phyloP scores from a whole-genome alignment of 495 filamentous ascomycete genomes.

The Penicillium cataractarum region DNA sequence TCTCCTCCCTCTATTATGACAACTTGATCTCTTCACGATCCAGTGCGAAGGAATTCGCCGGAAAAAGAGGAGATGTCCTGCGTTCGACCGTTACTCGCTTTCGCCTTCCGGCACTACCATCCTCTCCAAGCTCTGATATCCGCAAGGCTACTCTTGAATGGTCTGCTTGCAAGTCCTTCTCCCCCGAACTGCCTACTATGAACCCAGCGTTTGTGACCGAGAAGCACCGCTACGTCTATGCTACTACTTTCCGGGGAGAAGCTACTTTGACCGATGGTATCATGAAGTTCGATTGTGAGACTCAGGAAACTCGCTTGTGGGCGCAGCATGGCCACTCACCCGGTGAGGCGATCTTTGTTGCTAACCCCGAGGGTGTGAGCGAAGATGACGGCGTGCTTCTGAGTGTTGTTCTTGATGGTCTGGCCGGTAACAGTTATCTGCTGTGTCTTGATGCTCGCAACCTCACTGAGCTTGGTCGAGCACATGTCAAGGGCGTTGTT shows the following conservation, averaged over 20 bases:
- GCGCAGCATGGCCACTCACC: constrained; percentile 64
- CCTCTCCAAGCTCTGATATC: constrained; percentile 10
- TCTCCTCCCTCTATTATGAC: constrained; percentile 59
- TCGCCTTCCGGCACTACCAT: constrained; percentile 45
- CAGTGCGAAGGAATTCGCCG: constrained; percentile 30
- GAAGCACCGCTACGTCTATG: constrained; percentile 68
- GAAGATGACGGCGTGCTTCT: constrained; percentile 74
- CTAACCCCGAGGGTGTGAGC: constrained; percentile 39
- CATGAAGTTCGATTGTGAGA: constrained; percentile 67
- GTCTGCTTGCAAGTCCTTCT: constrained; percentile 32
- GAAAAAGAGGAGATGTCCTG: constrained; percentile 32
- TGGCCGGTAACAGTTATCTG: constrained; percentile 65
- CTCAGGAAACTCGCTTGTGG: constrained; percentile 56
- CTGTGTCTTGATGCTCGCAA: constrained; percentile 67
- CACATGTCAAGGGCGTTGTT: constrained; percentile 62
- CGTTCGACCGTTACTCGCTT: constrained; percentile 51
- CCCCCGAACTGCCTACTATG: constrained; percentile 68
- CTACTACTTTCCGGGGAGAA: constrained; percentile 56
- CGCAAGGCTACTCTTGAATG: constrained; percentile 39
- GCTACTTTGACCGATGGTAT: constrained; percentile 68
- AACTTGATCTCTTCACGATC: constrained; percentile 53
- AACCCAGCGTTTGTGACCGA: constrained; percentile 59
- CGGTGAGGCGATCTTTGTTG: constrained; percentile 75
- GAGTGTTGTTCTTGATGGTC: constrained; percentile 71
- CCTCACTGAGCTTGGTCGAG: constrained; percentile 68